A percentile compares a stretch with the other conserved stretches of the same genome.
phyloP scores from a whole-genome alignment of 176 grass and related monocot species.

The Carex kokanica region DNA sequence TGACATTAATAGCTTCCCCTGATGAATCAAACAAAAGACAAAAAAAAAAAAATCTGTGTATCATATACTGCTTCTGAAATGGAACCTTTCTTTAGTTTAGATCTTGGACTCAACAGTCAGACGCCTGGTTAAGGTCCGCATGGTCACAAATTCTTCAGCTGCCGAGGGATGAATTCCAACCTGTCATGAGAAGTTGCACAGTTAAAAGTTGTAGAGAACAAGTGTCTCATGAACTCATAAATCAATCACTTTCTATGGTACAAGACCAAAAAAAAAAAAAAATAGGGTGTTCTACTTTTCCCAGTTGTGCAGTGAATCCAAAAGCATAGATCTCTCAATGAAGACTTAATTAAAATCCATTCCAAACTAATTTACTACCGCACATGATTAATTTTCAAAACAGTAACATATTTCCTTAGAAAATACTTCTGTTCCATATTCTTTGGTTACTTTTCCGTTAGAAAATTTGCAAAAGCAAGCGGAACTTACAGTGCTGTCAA shows the following conservation, averaged over 20 bases:
- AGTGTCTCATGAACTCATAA: not conserved
- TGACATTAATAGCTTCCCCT: not conserved
- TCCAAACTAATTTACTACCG: not conserved
- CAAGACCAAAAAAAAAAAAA: not conserved
- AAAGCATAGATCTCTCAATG: not conserved
- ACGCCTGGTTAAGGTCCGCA: conserved; percentile 68
- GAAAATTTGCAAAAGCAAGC: not conserved
- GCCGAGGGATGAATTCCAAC: conserved; percentile 93
- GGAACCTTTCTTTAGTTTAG: not conserved
- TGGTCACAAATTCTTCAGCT: conserved; percentile 91
- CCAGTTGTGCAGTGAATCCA: not conserved
- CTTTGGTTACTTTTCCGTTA: not conserved
- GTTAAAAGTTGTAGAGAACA: conserved; percentile 1
- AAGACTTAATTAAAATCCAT: not conserved
- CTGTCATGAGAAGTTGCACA: conserved; percentile 37
- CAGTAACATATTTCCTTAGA: not conserved
- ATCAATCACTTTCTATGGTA: not conserved
- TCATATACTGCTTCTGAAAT: not conserved
- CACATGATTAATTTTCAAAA: not conserved
- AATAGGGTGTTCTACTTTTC: not conserved
- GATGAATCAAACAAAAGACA: not conserved
- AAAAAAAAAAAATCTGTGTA: not conserved
- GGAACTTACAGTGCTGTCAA: conserved; percentile 74
- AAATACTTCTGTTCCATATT: not conserved
- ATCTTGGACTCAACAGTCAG: conserved; percentile 48